Evolutionary conservation across 2,329 filamentous ascomycete genomes (phyloP), one percentile per base, ranked within the genome.

Genomic region (Amauroascus niger): DNA sequence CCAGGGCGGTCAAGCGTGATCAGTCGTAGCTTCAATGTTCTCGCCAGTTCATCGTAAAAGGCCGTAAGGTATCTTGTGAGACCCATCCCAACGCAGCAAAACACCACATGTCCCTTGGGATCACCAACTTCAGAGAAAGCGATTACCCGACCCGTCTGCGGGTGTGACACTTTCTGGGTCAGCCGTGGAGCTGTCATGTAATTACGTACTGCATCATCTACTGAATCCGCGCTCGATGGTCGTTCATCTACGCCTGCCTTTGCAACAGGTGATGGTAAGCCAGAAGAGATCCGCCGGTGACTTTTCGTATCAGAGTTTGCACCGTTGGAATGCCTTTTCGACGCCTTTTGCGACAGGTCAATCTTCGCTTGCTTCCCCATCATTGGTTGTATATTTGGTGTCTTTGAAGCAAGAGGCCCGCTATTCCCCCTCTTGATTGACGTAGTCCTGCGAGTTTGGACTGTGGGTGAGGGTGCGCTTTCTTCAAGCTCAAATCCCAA

Each of bases 51-150:
- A 67, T 98, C 93, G 65, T 97, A 98, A 67, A 98, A 98, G 0
- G 90, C 89, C 57, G 88, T 96, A 56, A 98, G 87, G 66, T 93
- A 98, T 69, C 93, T 81, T 9, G 93, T 98, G 63, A 98, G 71
- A 0, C 93, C 93, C 93, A 98, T 98, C 18, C 93, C 93, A 2
- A 98, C 89, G 64, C 93, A 98, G 66, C 93, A 94, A 61, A 98
- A 90, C 1, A 98, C 88, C 2, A 89, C 91, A 60, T 86, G 91
- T 1, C 93, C 93, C 41, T 91, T 82, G 0, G 90, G 83, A 67
- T 97, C 90, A 13, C 93, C 93, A 2, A 98, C 93, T 68, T 98
- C 93, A 0, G 91, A 97, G 65, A 96, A 98, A 0, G 89, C 94
- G 60, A 98, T 96, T 2, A 86, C 77, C 14, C 93, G 82, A 1